Conservation (phyloP, 306 rosid genomes). For the Fagus crenata region DNA sequence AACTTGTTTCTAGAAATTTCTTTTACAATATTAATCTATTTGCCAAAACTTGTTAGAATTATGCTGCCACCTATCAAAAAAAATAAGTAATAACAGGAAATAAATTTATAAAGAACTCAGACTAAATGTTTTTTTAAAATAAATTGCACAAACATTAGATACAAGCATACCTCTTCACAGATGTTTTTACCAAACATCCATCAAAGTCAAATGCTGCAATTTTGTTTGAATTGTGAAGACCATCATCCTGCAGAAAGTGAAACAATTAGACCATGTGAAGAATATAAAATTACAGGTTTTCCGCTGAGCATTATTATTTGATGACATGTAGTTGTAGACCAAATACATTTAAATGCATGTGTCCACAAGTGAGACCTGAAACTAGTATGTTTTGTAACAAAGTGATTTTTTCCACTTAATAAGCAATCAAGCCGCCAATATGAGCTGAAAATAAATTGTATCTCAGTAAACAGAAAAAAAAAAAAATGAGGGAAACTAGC, state of each 20-base stretch:
- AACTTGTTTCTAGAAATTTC: background rate
- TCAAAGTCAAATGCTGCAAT: conserved; percentile 99
- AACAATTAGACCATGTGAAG: background rate
- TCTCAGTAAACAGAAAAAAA: background rate
- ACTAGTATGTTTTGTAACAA: background rate
- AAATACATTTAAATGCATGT: background rate
- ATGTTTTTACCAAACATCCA: conserved; percentile 85
- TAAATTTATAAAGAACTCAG: background rate
- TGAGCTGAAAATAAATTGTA: background rate
- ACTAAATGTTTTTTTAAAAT: background rate
- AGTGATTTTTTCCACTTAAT: background rate
- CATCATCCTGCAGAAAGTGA: conserved; percentile 63
- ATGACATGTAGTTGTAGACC: background rate
- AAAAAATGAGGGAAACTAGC: background rate
- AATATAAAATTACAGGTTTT: background rate
- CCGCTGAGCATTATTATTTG: background rate
- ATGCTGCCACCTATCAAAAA: too few species aligned
- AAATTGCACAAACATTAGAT: conserved; percentile 10
- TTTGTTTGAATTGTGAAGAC: conserved; percentile 74
- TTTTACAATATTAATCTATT: background rate
- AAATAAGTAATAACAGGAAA: background rate
- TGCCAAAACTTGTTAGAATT: background rate
- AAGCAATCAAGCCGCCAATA: background rate
- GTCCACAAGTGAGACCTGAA: conserved; percentile 1
- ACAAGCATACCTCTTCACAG: conserved; percentile 50